These are phyloP conservation scores for Quercus tomentella DNA, from an alignment of 331 rosid species.

Conservation along the genomic window DNA sequence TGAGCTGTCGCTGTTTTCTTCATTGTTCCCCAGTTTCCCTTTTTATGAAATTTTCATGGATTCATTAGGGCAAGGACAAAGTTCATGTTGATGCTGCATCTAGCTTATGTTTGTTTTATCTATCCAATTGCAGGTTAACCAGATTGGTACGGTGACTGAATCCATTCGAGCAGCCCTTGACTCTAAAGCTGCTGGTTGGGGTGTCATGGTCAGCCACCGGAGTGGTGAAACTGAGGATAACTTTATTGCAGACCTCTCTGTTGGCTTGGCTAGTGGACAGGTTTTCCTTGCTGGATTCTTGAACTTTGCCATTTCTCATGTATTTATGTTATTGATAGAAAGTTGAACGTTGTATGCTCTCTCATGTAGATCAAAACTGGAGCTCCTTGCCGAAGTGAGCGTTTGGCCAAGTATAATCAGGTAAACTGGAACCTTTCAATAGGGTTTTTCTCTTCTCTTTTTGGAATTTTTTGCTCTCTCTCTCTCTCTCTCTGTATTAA, in stretches of 20 bases:
- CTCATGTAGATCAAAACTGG: constrained; percentile 80
- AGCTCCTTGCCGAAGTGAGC: constrained; percentile 97
- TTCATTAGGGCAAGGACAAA: neutral
- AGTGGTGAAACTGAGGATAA: constrained; percentile 99
- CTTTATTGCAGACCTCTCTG: constrained; percentile 98
- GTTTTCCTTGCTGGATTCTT: constrained; percentile 29
- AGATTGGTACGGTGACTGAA: constrained; percentile 93
- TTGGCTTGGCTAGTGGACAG: constrained; percentile 99
- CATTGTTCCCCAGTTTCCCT: neutral
- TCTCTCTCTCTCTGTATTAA: neutral
- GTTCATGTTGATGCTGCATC: neutral
- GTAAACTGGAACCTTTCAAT: constrained; percentile 29
- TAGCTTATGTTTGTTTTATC: neutral
- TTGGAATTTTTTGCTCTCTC: neutral
- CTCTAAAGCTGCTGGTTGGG: constrained; percentile 99
- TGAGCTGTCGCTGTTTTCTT: neutral
- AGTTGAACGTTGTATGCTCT: constrained; percentile 30
- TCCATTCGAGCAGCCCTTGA: constrained; percentile 97
- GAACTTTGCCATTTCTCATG: neutral
- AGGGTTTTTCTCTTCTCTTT: neutral
- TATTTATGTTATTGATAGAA: constrained; percentile 13
- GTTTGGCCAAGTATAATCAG: constrained; percentile 96
- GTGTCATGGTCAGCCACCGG: constrained; percentile 99
- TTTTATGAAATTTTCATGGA: neutral
- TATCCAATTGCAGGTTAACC: constrained; percentile 74